Percentiles rank a stretch among this genome's conserved stretches.
These are phyloP conservation scores for Carex kokanica DNA, from an alignment of 176 grass and related monocot species.

Conservation along the genomic window DNA sequence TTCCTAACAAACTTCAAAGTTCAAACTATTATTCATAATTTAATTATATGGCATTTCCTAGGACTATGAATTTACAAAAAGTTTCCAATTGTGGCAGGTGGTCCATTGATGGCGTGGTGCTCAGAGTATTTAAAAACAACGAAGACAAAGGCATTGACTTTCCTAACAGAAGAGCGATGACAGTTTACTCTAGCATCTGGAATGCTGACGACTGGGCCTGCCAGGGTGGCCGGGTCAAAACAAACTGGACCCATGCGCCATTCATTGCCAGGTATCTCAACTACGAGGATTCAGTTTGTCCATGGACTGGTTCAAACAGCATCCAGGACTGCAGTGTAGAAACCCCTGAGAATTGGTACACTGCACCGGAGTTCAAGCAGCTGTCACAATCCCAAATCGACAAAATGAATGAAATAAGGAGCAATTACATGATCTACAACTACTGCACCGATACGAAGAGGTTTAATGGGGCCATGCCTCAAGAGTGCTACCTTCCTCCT, in stretches of 20 bases:
- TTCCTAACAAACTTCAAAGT: neutral
- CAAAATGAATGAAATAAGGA: constrained; percentile 47
- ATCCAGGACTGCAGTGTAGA: constrained; percentile 22
- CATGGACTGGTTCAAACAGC: constrained; percentile 44
- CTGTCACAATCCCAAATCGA: constrained; percentile 31
- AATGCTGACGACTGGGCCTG: constrained; percentile 83
- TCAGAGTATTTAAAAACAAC: constrained; percentile 64
- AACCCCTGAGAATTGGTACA: constrained; percentile 32
- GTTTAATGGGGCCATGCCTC: constrained; percentile 35
- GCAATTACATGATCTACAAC: constrained; percentile 55
- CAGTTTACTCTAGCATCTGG: constrained; percentile 77
- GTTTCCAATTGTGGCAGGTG: constrained; percentile 29
- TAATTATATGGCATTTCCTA: neutral
- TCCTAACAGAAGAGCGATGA: constrained; percentile 53
- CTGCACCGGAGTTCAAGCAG: neutral
- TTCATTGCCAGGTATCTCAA: constrained; percentile 57
- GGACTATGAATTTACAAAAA: neutral
- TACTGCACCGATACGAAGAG: constrained; percentile 56
- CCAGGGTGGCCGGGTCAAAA: constrained; percentile 53
- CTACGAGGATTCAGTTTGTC: constrained; percentile 50
- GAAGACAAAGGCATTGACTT: constrained; percentile 42
- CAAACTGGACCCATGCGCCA: constrained; percentile 58
- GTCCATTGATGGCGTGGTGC: constrained; percentile 44
- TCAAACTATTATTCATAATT: neutral
- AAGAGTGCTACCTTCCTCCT: constrained; percentile 54